Evolutionary conservation across 257 asterid species (phyloP).

Genomic region (Prunella vulgaris): DNA sequence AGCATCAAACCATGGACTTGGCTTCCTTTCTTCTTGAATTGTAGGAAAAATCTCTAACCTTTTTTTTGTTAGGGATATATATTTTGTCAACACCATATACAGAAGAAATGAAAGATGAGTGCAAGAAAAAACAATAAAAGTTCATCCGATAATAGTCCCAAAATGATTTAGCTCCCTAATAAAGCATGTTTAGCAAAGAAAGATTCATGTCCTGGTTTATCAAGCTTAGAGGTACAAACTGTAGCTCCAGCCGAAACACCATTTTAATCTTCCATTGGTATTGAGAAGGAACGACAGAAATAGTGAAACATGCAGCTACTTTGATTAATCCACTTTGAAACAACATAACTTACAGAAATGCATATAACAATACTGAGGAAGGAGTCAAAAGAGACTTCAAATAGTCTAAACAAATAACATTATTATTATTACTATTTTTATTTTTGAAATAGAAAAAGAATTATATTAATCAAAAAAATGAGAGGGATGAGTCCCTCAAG

Average conservation of each 20-base stretch:
- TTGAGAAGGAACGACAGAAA: background rate
- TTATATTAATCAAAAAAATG: too few relatives aligned
- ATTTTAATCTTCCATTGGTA: background rate
- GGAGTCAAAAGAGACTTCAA: background rate
- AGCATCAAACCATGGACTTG: background rate
- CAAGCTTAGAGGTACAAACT: conserved; percentile 6
- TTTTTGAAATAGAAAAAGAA: too few relatives aligned
- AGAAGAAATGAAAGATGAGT: conserved; percentile 1
- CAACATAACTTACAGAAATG: background rate
- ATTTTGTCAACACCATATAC: conserved; percentile 8
- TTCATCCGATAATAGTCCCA: conserved; percentile 2
- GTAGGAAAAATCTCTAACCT: conserved; percentile 6
- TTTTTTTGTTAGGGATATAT: background rate
- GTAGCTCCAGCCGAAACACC: background rate
- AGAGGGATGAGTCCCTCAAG: too few relatives aligned
- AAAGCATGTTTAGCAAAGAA: background rate
- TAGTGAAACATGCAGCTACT: background rate
- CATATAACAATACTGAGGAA: background rate
- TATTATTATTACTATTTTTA: too few relatives aligned
- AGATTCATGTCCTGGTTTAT: background rate
- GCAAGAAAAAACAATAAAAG: conserved; percentile 7
- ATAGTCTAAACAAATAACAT: conserved; percentile 12
- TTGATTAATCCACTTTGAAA: background rate
- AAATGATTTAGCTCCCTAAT: background rate
- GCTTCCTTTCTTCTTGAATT: background rate